Base-by-base conservation (phyloP, 78 protist species). In the Dictyostelium discoideum region DNA sequence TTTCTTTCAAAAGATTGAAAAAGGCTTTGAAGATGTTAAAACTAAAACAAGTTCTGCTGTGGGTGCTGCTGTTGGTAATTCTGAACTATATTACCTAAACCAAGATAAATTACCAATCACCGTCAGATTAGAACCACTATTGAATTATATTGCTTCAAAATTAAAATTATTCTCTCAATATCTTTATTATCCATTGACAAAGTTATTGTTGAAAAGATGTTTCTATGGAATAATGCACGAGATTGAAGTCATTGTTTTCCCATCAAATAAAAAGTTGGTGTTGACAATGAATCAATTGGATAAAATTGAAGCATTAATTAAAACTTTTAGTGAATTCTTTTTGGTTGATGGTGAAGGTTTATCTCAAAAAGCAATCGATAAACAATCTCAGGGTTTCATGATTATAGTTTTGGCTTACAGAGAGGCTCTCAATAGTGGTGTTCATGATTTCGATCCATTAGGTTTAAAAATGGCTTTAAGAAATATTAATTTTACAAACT, bases 261-360 rank as follows among this genome's bases (percentile, higher is more conserved):
- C 95, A 44, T 44, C 46, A 10, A 60, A 32, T 18, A 80, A 81
- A 44, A 67, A 82, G 5, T 73, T 90, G 6, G 67, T 69, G 0
- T 50, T 90, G 18, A 22, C 89, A 50, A 7, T 76, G 8, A 14
- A 67, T 6, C 95, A 90, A 50, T 48, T 90, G 77, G 88, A 90
- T 50, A 54, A 50, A 2, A 90, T 90, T 10, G 95, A 90, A 24
- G 84, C 84, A 10, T 82, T 90, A 78, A 85, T 90, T 50, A 90
- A 82, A 72, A 13, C 46, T 9, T 90, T 90, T 37, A 67, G 85
- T 16, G 95, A 90, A 40, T 90, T 90, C 57, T 90, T 90, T 86
- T 90, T 37, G 29, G 88, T 90, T 6, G 95, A 90, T 76, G 95
- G 95, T 82, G 95, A 90, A 16, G 95, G 95, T 82, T 46, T 90